These are phyloP conservation scores for Aspergillus ustus DNA, from an alignment of 2,329 filamentous ascomycete species.

Conservation along the genomic window DNA sequence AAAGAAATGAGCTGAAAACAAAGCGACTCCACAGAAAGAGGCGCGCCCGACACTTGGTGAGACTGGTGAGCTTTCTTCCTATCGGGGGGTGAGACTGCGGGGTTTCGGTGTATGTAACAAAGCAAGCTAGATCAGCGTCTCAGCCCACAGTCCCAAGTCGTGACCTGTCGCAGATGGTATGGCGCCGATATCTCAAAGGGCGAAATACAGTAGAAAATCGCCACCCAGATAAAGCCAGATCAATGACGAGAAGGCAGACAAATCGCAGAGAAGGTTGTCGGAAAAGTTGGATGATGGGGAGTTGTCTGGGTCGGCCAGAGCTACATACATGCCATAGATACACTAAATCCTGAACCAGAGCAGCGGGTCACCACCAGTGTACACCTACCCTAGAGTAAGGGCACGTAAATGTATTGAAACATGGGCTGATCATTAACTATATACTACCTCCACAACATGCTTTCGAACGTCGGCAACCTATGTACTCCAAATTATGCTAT, in stretches of 20 bases:
- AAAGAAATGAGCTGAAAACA: background rate
- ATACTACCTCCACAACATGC: background rate
- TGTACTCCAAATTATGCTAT: background rate
- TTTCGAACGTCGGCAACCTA: background rate
- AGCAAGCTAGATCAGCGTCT: conserved; percentile 1
- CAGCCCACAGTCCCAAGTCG: background rate
- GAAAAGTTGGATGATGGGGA: background rate
- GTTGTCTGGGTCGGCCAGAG: background rate
- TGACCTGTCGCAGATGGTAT: background rate
- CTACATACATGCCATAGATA: background rate
- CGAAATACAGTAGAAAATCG: background rate
- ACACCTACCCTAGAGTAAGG: background rate
- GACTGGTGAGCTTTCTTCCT: background rate
- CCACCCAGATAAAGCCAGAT: background rate
- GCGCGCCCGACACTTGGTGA: background rate
- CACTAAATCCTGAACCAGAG: too few relatives aligned
- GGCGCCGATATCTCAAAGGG: background rate
- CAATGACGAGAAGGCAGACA: background rate
- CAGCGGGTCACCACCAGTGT: too few relatives aligned
- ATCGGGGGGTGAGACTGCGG: conserved; percentile 9
- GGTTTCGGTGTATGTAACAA: conserved; percentile 6
- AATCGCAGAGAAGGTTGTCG: background rate
- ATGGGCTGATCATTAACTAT: background rate
- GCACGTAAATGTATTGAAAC: background rate
- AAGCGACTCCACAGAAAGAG: background rate